A percentile compares a stretch with the other conserved stretches of the same genome.
These are phyloP conservation scores for Exutisphaerella laricina DNA, from an alignment of 2,329 filamentous ascomycete genomes.

Conservation along the genomic window DNA sequence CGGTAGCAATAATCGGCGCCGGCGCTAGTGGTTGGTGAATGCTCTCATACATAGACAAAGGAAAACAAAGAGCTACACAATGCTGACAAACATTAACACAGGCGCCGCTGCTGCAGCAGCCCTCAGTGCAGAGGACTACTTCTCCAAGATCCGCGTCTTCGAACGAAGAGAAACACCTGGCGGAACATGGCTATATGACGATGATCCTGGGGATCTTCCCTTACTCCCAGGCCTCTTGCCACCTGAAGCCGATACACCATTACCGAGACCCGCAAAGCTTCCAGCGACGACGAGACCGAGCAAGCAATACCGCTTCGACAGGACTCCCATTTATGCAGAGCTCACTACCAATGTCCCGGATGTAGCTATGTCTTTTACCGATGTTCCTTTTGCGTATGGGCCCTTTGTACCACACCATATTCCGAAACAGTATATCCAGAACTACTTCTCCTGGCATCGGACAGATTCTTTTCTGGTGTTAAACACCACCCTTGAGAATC, in stretches of 20 bases:
- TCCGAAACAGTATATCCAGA: constrained; percentile 52
- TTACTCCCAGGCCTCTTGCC: constrained; percentile 44
- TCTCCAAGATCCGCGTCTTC: constrained; percentile 33
- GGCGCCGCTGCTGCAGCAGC: constrained; percentile 34
- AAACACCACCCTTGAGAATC: constrained; percentile 50
- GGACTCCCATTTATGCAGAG: constrained; percentile 49
- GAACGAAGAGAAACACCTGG: constrained; percentile 33
- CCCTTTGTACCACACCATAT: constrained; percentile 53
- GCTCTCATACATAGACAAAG: constrained; percentile 12
- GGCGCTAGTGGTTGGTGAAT: constrained; percentile 19
- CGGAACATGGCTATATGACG: constrained; percentile 47
- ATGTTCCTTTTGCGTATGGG: constrained; percentile 49
- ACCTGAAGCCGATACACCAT: constrained; percentile 42
- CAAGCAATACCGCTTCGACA: constrained; percentile 41
- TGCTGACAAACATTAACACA: constrained; percentile 8
- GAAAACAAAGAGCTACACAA: background rate
- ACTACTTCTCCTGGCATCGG: constrained; percentile 49
- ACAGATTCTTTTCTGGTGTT: constrained; percentile 45
- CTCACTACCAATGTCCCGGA: constrained; percentile 54
- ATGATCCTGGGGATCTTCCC: constrained; percentile 35
- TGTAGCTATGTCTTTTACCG: constrained; percentile 54
- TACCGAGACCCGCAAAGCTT: constrained; percentile 42
- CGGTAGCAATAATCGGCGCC: constrained; percentile 31
- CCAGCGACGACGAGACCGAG: constrained; percentile 40
- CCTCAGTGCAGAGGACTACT: constrained; percentile 32